These are phyloP conservation scores for Chlorella sorokiniana DNA, from an alignment of 139 green algal species.

Conservation along the genomic window DNA sequence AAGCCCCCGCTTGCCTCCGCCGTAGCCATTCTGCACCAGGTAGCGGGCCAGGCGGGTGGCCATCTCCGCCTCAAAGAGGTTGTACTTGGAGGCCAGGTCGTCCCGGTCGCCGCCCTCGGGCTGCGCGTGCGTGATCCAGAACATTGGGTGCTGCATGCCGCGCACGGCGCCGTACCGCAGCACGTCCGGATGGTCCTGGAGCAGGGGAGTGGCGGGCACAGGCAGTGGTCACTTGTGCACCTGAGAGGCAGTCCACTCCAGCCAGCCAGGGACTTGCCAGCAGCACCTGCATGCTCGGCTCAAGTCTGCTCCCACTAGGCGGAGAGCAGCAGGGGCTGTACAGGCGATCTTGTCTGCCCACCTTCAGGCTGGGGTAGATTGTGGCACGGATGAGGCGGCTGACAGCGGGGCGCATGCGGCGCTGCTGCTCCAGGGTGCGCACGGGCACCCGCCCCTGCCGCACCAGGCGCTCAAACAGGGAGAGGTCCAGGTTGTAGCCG, in stretches of 20 bases:
- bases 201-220: slow-evolving; percentile 50
- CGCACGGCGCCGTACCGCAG: slow-evolving; percentile 74
- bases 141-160: slow-evolving; percentile 85
- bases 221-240: no score
- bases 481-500: slow-evolving; percentile 75
- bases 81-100: slow-evolving; percentile 88
- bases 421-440: slow-evolving; percentile 64
- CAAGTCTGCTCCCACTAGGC: no score
- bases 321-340: no score
- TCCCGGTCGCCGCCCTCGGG: slow-evolving; percentile 76
- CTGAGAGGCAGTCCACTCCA: no score
- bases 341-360: not conserved
- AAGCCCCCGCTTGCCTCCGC: slow-evolving; percentile 56
- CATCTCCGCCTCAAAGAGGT: slow-evolving; percentile 89
- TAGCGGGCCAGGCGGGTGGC: slow-evolving; percentile 79
- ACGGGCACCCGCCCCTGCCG: slow-evolving; percentile 45
- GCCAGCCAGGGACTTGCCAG: not conserved
- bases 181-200: slow-evolving; percentile 58
- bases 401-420: slow-evolving; percentile 75
- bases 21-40: slow-evolving; percentile 92
- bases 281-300: not conserved
- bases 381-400: slow-evolving; percentile 53
- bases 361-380: slow-evolving; percentile 57
- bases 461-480: slow-evolving; percentile 77
- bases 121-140: slow-evolving; percentile 79